Base-by-base conservation (phyloP, 1,284 basidiomycete genomes). In the Rhodotorula sp. region DNA sequence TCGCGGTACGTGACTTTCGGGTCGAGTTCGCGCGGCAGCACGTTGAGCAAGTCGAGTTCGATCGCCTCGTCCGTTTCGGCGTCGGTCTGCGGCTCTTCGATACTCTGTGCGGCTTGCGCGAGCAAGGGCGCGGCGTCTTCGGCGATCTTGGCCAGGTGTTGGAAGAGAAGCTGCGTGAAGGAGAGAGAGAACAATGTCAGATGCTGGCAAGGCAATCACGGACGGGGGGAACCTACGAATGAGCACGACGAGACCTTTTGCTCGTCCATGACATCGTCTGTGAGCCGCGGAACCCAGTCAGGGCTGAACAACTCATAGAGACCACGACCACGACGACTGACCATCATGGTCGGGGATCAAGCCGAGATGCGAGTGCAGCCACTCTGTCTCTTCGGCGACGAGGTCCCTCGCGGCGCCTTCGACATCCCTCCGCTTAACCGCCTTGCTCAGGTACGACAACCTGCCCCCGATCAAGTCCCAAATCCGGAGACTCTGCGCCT, bases 221-320 rank as follows among this genome's bases (percentile, higher is more conserved):
- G 34, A 1, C 34, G 34, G 7, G 3, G 15, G 55, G 14, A 47
- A 67, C 70, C n/a, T 14, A 74, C 70, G 60, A 72, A 76, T 5
- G 70, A 73, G 60, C 77, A 78, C 2, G 74, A 75, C 47, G 72
- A 70, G 50, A 72, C 70, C 47, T 79, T 79, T 38, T 78, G 76
- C 58, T 77, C 77, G 67, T 79, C 78, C 75, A 77, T 78, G 23
- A 78, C 75, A 31, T 64, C 68, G 52, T 79, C 78, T 64, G 62
- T 7, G 15, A n/a, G 43, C 12, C 8, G 14, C 0, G n/a, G n/a
- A 15, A 15, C 0, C 8, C 0, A 7, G 6, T 60, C 45, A 48
- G 52, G 45, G n/a, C 5, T 26, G 50, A 34, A 34, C 34, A 28
- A 26, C 15, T 18, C 38, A 47, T 18, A 1, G 15, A 4, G 8